A percentile compares a stretch with the other conserved stretches of the same genome.
Evolutionary conservation across 176 grass and related monocot species (phyloP).

Genomic region (Eleusine indica): DNA sequence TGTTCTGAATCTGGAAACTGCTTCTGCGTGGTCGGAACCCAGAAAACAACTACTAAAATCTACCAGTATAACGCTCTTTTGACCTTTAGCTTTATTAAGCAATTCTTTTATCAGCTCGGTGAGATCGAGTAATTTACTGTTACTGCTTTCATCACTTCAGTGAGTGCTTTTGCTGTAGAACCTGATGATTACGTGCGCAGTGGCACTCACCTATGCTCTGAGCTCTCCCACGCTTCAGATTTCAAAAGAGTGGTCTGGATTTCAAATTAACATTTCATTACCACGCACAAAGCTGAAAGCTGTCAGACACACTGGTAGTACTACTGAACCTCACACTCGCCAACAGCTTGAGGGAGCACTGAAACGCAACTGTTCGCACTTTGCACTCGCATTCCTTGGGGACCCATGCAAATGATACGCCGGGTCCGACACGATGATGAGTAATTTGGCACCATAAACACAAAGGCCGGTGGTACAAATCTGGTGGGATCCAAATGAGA

Average conservation of each 20-base stretch:
- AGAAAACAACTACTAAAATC: background rate
- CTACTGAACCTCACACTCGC: background rate
- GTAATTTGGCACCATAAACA: background rate
- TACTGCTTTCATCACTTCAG: background rate
- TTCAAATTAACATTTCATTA: background rate
- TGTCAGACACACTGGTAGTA: background rate
- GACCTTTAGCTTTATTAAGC: background rate
- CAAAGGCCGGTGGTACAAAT: background rate
- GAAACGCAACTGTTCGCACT: no score
- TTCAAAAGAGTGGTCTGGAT: background rate
- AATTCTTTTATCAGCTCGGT: background rate
- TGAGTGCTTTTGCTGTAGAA: background rate
- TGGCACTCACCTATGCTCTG: background rate
- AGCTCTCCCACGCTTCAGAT: background rate
- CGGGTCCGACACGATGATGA: no score
- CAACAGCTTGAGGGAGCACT: no score
- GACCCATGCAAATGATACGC: background rate
- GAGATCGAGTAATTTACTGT: background rate
- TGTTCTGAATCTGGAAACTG: conserved; percentile 37
- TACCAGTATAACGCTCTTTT: background rate
- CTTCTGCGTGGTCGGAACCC: background rate
- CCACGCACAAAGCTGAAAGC: no score
- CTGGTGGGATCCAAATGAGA: conserved; percentile 5
- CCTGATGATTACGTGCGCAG: background rate
- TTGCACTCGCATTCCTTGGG: no score